Evolutionary conservation across 192 early-diverging fungal species (phyloP), one percentile per base, ranked within the genome.

Genomic region (Dimargaris verticillata): DNA sequence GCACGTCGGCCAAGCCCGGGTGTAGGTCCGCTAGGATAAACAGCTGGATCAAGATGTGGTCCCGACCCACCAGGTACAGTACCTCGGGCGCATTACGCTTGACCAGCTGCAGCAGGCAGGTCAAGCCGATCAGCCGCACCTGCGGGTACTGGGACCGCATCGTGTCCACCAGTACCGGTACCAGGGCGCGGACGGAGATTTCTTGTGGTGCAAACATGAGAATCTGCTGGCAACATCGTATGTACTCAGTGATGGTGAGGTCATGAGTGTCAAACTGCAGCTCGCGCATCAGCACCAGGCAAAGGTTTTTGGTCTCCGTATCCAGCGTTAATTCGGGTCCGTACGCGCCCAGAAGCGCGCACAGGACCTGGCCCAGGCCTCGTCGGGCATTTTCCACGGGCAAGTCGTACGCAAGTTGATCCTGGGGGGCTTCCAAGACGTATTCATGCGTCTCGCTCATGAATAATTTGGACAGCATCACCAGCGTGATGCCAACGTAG

Each of bases 291-390:
- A 97, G 67, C 25, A 77, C 80, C 17, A 88, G 75, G 55, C 90
- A 91, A 0, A 92, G 70, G 28, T 89, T 84, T n/a, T 91, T 77
- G 1, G 89, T 72, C 50, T 77, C 81, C 0, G 75, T 65, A 25
- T 84, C 87, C 4, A 75, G 70, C 52, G 86, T 83, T 44, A 99
- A 70, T 66, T 97, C 94, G 0, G 96, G 96, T 0, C 96, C 96
- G 33, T 95, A 65, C 0, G 89, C 91, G 18, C 89, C 87, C 59
- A 96, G 74, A 43, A 96, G 65, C 5, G 89, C 89, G 62, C 91
- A 83, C 48, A 96, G 78, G n/a, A 97, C 86, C 29, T 80, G 81
- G 0, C 92, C 96, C 47, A 98, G 66, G 20, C 71, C 65, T 3
- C 83, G 79, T 20, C 77, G 77, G 0, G 83, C 78, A 55, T 80